phyloP scores from a whole-genome alignment of 139 green algal species.

The Asterochloris sp. region DNA sequence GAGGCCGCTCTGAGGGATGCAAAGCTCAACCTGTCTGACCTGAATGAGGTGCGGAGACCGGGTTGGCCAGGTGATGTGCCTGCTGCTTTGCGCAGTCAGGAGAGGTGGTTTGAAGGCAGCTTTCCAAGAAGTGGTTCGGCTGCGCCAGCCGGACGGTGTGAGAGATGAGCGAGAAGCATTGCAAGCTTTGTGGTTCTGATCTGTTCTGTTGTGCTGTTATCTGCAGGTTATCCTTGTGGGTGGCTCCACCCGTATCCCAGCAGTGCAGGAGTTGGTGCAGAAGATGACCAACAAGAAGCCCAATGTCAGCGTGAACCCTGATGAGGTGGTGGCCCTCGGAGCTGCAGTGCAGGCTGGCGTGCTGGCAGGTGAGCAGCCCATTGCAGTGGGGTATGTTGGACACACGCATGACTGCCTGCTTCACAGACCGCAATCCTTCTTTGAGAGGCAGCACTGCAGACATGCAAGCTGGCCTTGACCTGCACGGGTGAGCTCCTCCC shows the following conservation, averaged over 20 bases:
- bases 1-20: slow-evolving; percentile 92
- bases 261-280: slow-evolving; percentile 87
- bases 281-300: slow-evolving; percentile 89
- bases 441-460: no score
- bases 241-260: slow-evolving; percentile 96
- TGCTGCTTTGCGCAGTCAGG: neutral
- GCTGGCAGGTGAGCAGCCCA: slow-evolving; percentile 51
- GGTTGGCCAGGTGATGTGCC: neutral
- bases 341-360: slow-evolving; percentile 94
- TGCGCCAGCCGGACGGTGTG: no score
- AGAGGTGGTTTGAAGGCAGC: neutral
- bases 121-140: no score
- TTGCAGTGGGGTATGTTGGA: no score
- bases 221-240: slow-evolving; percentile 89
- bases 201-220: neutral
- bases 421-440: no score
- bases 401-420: no score
- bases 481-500: no score
- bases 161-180: no score
- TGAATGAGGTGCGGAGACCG: slow-evolving; percentile 73
- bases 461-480: no score
- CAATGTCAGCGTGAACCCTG: slow-evolving; percentile 98
- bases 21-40: slow-evolving; percentile 84
- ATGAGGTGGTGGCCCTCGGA: slow-evolving; percentile 98
- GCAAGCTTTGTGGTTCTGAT: no score